A percentile compares a stretch with the other conserved stretches of the same genome.
phyloP scores from a whole-genome alignment of 2,329 filamentous ascomycete genomes.

The Eutypella sp. region DNA sequence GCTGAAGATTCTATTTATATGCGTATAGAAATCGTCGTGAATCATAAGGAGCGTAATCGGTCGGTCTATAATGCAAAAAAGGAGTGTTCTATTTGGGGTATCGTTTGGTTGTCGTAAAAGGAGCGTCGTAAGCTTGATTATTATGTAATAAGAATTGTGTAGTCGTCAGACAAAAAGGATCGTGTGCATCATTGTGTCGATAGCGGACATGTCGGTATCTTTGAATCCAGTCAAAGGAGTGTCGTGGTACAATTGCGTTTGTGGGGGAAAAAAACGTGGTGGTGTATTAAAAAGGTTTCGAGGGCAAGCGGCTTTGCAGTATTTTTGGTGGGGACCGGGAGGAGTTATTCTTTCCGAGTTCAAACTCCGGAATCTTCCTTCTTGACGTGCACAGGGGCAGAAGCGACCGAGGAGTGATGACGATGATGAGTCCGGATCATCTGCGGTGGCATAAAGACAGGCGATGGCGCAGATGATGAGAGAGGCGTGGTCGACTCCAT shows the following conservation, averaged over 20 bases:
- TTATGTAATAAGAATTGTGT: constrained; percentile 27
- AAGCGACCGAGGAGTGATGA: constrained; percentile 29
- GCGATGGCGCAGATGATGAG: constrained; percentile 29
- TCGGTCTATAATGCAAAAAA: constrained; percentile 33
- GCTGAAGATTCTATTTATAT: constrained; percentile 30
- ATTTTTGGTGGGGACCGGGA: constrained; percentile 2
- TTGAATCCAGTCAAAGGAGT: constrained; percentile 31
- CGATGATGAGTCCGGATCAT: constrained; percentile 31
- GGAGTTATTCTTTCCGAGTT: too few relatives aligned
- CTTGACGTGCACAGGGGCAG: constrained; percentile 28
- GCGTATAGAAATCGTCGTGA: constrained; percentile 31
- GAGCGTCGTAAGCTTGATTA: constrained; percentile 32
- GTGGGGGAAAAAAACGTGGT: constrained; percentile 19
- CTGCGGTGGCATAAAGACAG: constrained; percentile 25
- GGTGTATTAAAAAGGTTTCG: constrained; percentile 18
- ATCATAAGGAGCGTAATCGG: constrained; percentile 28
- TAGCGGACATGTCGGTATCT: constrained; percentile 26
- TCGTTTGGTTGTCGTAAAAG: constrained; percentile 33
- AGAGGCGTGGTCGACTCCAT: constrained; percentile 33
- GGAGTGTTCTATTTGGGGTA: constrained; percentile 44
- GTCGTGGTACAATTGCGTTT: constrained; percentile 32
- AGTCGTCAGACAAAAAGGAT: constrained; percentile 26
- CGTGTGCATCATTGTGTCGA: constrained; percentile 32
- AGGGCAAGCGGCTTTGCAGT: constrained; percentile 13
- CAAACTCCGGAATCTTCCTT: constrained; percentile 29